Percentiles rank a stretch among this genome's conserved stretches.
Conservation (phyloP, 148 eudicot genomes). For the Fagopyrum tataricum region DNA sequence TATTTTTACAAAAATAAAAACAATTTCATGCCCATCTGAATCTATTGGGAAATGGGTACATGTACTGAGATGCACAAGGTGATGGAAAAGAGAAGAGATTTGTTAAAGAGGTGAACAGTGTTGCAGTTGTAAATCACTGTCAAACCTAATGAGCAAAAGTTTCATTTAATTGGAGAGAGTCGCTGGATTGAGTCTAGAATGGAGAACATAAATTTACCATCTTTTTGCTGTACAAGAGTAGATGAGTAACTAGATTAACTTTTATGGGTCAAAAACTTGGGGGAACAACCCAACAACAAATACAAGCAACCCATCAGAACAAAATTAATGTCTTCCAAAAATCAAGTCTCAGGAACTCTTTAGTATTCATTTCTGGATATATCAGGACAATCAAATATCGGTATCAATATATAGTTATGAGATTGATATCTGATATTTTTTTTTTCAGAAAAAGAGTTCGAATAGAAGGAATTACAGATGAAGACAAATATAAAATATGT, state of each 20-base stretch:
- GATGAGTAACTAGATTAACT: not conserved
- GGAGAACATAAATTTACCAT: slow-evolving; percentile 9
- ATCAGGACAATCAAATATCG: too few species aligned
- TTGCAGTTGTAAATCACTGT: slow-evolving; percentile 2
- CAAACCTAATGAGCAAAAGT: not conserved
- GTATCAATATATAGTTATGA: too few species aligned
- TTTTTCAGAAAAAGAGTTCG: too few species aligned
- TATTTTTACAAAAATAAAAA: not conserved
- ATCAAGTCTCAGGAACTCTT: too few species aligned
- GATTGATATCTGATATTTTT: too few species aligned
- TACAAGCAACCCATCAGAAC: not conserved
- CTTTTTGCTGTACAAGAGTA: not conserved
- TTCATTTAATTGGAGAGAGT: not conserved
- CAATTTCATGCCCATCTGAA: not conserved
- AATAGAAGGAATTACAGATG: not conserved
- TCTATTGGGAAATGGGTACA: not conserved
- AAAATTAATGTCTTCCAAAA: not conserved
- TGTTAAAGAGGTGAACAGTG: slow-evolving; percentile 6
- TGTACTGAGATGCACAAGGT: slow-evolving; percentile 15
- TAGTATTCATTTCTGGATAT: too few species aligned
- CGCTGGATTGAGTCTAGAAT: not conserved
- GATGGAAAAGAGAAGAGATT: slow-evolving; percentile 12
- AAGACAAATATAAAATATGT: not conserved
- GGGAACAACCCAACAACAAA: not conserved
- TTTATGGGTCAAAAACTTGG: not conserved